Percentiles rank a stretch among this genome's conserved stretches.
Conservation (phyloP, 331 rosid genomes). For the Pyracantha coccinea region DNA sequence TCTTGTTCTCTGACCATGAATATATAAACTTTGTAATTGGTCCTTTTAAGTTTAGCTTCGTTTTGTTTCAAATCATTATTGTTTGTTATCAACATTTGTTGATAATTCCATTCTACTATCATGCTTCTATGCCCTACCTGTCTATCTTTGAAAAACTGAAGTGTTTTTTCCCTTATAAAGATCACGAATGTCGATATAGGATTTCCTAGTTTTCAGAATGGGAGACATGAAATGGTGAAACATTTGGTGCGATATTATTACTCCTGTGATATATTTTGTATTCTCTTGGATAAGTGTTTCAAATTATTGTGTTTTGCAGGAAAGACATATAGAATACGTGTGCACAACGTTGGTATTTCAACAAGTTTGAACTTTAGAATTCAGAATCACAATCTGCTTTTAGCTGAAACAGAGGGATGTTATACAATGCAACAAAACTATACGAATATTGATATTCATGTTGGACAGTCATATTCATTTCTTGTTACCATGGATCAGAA, state of each 20-base stretch:
- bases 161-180: background rate
- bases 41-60: background rate
- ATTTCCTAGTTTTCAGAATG: background rate
- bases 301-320: slow-evolving; percentile 45
- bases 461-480: slow-evolving; percentile 90
- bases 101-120: background rate
- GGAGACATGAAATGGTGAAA: background rate
- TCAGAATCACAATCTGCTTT: slow-evolving; percentile 63
- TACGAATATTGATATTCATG: slow-evolving; percentile 71
- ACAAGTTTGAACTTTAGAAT: slow-evolving; percentile 85
- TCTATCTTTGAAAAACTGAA: background rate
- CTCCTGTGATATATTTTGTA: background rate
- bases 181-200: background rate
- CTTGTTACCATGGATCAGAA: slow-evolving; percentile 77
- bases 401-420: slow-evolving; percentile 79
- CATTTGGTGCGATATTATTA: background rate
- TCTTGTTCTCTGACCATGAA: background rate
- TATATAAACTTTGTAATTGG: background rate
- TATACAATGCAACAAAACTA: slow-evolving; percentile 65
- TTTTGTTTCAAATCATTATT: background rate
- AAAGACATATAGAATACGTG: slow-evolving; percentile 69
- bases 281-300: background rate
- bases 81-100: background rate
- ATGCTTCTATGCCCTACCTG: background rate
- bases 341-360: slow-evolving; percentile 83